A percentile compares a stretch with the other conserved stretches of the same genome.
phyloP scores from a whole-genome alignment of 345 rosid species.

The Salix koriyanagi region DNA sequence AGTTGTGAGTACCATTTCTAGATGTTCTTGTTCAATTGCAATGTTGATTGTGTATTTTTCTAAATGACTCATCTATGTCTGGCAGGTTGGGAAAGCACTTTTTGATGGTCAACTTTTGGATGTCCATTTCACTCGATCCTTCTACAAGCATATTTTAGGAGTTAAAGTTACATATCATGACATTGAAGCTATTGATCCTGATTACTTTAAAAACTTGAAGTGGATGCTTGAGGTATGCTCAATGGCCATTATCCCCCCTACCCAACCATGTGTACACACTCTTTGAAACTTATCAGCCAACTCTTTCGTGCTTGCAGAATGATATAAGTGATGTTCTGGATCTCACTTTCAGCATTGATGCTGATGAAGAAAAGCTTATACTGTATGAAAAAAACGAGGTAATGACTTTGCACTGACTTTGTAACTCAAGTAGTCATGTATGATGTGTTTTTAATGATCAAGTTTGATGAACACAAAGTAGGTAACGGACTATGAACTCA shows the following conservation, averaged over 20 bases:
- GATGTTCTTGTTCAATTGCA: slow-evolving; percentile 1
- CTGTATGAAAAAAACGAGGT: slow-evolving; percentile 79
- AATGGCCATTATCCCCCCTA: background rate
- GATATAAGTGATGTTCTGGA: slow-evolving; percentile 73
- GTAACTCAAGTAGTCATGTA: background rate
- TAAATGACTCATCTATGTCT: slow-evolving; percentile 15
- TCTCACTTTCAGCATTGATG: slow-evolving; percentile 94
- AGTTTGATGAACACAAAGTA: slow-evolving; percentile 26
- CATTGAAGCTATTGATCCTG: slow-evolving; percentile 97
- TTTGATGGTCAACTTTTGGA: slow-evolving; percentile 93
- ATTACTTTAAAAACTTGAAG: slow-evolving; percentile 75
- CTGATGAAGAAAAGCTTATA: slow-evolving; percentile 93
- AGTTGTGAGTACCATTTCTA: slow-evolving; percentile 58
- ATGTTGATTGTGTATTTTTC: background rate
- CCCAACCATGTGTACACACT: background rate
- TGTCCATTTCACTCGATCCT: slow-evolving; percentile 95
- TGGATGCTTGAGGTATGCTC: slow-evolving; percentile 94
- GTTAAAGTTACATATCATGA: slow-evolving; percentile 89
- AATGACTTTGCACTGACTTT: slow-evolving; percentile 9
- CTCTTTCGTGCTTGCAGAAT: slow-evolving; percentile 48
- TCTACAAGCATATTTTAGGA: slow-evolving; percentile 93
- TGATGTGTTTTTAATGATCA: background rate
- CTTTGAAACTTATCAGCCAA: background rate
- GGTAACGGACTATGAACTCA: slow-evolving; percentile 94
- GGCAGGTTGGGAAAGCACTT: slow-evolving; percentile 93